phyloP scores from a whole-genome alignment of 495 filamentous ascomycete genomes.

The Entonaema liquescens region DNA sequence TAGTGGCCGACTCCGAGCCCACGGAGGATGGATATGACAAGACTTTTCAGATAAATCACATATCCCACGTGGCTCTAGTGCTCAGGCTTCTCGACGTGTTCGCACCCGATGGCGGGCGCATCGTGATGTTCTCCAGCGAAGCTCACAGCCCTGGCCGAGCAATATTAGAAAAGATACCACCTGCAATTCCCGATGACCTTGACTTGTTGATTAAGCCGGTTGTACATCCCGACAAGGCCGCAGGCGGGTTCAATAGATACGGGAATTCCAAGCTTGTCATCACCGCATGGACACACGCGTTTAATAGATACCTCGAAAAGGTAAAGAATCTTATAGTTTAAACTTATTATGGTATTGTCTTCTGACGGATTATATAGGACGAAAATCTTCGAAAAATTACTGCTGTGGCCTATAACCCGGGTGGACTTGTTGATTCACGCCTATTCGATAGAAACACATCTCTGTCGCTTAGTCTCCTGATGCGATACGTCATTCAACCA shows the following conservation, averaged over 20 bases:
- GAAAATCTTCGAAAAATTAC: slow-evolving; percentile 50
- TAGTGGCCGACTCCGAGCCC: slow-evolving; percentile 46
- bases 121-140: slow-evolving; percentile 54
- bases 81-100: slow-evolving; percentile 54
- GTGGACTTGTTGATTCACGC: slow-evolving; percentile 56
- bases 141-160: slow-evolving; percentile 52
- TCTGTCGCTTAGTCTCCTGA: slow-evolving; percentile 27
- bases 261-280: slow-evolving; percentile 53
- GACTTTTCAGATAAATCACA: slow-evolving; percentile 55
- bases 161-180: slow-evolving; percentile 46
- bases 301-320: slow-evolving; percentile 53
- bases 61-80: slow-evolving; percentile 54
- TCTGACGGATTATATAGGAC: slow-evolving; percentile 38
- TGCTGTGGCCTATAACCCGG: slow-evolving; percentile 56
- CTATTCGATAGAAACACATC: slow-evolving; percentile 51
- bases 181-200: slow-evolving; percentile 36
- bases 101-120: slow-evolving; percentile 43
- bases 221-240: slow-evolving; percentile 22
- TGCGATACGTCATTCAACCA: slow-evolving; percentile 41
- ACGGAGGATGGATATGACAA: slow-evolving; percentile 56
- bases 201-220: slow-evolving; percentile 36
- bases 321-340: slow-evolving; percentile 26
- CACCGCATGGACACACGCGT: slow-evolving; percentile 52
- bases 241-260: slow-evolving; percentile 54
- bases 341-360: neutral